Evolutionary conservation across 106 monocot species (phyloP).

Genomic region (Dioscorea alata): DNA sequence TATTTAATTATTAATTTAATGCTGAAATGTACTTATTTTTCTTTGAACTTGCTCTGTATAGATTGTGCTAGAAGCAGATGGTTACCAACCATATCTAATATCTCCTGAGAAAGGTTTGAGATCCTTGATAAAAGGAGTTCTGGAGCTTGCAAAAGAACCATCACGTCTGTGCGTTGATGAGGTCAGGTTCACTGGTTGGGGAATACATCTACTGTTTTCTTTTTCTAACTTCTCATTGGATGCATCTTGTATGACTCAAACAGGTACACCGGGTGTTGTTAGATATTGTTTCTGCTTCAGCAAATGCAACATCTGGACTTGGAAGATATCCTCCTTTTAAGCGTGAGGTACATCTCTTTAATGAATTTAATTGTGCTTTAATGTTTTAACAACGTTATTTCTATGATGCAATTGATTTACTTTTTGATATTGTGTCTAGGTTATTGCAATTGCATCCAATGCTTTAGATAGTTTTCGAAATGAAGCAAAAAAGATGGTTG

Average conservation of each 20-base stretch:
- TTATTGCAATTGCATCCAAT: conserved; percentile 63
- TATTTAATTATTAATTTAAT: too few relatives aligned
- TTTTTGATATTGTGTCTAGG: conserved; percentile 23
- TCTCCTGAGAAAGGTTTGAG: conserved; percentile 81
- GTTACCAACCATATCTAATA: conserved; percentile 81
- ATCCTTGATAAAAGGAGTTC: conserved; percentile 64
- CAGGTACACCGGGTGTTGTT: conserved; percentile 77
- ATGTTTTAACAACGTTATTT: too few relatives aligned
- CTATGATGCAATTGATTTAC: too few relatives aligned
- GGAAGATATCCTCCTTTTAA: conserved; percentile 72
- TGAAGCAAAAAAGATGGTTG: conserved; percentile 90
- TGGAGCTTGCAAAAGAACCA: conserved; percentile 76
- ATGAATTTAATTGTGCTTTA: neutral
- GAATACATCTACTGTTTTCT: too few relatives aligned
- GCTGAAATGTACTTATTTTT: too few relatives aligned
- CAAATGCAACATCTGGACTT: conserved; percentile 71
- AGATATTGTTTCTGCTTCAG: conserved; percentile 65
- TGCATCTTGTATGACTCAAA: neutral
- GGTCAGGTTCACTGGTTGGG: conserved; percentile 18
- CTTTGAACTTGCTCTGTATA: conserved; percentile 1
- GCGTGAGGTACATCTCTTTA: conserved; percentile 38
- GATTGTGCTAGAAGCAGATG: conserved; percentile 89
- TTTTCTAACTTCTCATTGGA: neutral
- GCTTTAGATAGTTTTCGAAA: conserved; percentile 63
- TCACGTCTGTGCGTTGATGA: conserved; percentile 82